Percentiles rank a stretch among this genome's conserved stretches.
phyloP scores from a whole-genome alignment of 352 stramenopile species.

The Globisporangium acanthophoron region DNA sequence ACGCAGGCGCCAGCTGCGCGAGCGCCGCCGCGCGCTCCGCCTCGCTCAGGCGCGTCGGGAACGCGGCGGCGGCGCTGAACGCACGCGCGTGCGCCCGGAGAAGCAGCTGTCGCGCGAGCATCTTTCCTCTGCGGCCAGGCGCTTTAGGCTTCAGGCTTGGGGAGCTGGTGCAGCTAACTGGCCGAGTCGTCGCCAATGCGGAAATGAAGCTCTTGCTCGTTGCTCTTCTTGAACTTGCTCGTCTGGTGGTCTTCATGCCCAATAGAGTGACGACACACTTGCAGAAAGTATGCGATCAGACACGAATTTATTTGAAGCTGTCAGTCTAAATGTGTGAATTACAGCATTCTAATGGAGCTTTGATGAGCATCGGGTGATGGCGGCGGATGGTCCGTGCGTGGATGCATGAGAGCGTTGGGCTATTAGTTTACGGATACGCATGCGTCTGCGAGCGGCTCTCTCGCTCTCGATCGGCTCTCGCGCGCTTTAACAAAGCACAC shows the following conservation, averaged over 20 bases:
- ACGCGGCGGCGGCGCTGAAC: slow-evolving; percentile 21
- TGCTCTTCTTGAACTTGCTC: neutral
- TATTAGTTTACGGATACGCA: slow-evolving; percentile 1
- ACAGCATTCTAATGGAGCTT: too few relatives aligned
- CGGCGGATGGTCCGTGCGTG: too few relatives aligned
- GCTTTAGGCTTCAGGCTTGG: too few relatives aligned
- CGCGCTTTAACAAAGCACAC: neutral
- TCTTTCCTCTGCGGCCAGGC: neutral
- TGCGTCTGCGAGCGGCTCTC: neutral
- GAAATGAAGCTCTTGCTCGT: slow-evolving; percentile 2
- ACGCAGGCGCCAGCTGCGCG: slow-evolving; percentile 40
- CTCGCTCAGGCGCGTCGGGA: slow-evolving; percentile 40
- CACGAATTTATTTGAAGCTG: neutral
- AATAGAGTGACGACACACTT: slow-evolving; percentile 1
- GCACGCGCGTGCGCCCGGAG: slow-evolving; percentile 1
- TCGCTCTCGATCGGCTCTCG: neutral
- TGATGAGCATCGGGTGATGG: too few relatives aligned
- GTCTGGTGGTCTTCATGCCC: slow-evolving; percentile 6
- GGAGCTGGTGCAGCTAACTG: too few relatives aligned
- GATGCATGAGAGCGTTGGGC: neutral
- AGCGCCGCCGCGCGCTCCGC: slow-evolving; percentile 37
- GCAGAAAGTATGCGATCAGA: neutral
- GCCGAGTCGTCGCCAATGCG: neutral
- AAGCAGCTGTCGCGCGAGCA: slow-evolving; percentile 13
- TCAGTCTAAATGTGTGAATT: too few relatives aligned